A percentile compares a stretch with the other conserved stretches of the same genome.
Conservation (phyloP, 805 yeast genomes). For the Barnettozyma sp. region DNA sequence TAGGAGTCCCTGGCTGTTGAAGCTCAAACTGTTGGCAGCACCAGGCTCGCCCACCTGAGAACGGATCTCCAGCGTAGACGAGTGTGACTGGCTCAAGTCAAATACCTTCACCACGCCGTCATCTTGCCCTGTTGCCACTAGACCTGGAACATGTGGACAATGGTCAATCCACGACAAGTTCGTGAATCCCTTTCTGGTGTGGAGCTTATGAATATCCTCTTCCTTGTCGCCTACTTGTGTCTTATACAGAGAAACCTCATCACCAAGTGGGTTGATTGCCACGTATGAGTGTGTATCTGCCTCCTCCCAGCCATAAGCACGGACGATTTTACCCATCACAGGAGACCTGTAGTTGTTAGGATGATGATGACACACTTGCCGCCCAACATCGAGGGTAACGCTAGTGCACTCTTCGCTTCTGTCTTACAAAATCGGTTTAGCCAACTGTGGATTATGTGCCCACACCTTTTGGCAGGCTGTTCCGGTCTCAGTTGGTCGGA, state of each 20-base stretch:
- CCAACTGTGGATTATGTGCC: too few relatives aligned
- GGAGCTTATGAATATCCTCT: conserved; percentile 45
- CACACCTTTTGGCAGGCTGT: too few relatives aligned
- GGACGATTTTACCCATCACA: conserved; percentile 23
- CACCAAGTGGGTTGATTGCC: conserved; percentile 60
- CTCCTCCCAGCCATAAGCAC: conserved; percentile 25
- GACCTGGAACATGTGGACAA: conserved; percentile 47
- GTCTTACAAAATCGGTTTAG: too few relatives aligned
- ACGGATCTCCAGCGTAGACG: conserved; percentile 17
- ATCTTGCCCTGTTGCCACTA: conserved; percentile 67
- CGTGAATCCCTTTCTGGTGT: conserved; percentile 56
- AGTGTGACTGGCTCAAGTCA: conserved; percentile 40
- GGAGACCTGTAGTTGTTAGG: background rate
- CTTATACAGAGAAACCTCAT: conserved; percentile 63
- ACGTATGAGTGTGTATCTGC: conserved; percentile 20
- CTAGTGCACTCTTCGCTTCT: too few relatives aligned
- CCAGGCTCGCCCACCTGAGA: conserved; percentile 39
- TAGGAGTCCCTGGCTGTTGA: conserved; percentile 55
- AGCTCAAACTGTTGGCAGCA: conserved; percentile 69
- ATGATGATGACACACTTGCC: too few relatives aligned
- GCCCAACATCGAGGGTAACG: too few relatives aligned
- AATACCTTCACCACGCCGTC: conserved; percentile 61
- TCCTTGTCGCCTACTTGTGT: conserved; percentile 35
- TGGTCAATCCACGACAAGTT: conserved; percentile 62
- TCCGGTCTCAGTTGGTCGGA: too few relatives aligned